Base-by-base conservation (phyloP, 768 basidiomycete species). In the Termitomyces heimii region DNA sequence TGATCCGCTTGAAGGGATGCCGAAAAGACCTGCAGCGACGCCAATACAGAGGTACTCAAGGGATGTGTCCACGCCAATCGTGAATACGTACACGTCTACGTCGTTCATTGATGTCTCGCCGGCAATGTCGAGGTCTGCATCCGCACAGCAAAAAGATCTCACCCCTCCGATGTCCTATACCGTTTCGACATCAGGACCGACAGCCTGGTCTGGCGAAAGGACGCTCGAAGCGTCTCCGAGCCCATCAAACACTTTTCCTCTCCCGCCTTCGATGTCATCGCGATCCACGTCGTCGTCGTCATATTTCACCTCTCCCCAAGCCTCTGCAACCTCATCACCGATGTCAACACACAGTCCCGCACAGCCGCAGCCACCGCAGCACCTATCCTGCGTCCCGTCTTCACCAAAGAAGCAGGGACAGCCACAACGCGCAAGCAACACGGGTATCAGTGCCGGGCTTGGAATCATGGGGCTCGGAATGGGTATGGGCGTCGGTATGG, bases 401-500 rank as follows among this genome's bases (percentile, higher is more conserved):
- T 37, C 49, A 16, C 26, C 49, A 22, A 32, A 48, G 47, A 28
- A 43, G 22, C 42, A 13, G 42, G 42, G 42, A 40, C 39, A 40
- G 39, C 39, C n/a, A 18, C 39, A 53, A 31, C 28, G 59, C 24
- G 46, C 45, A 20, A 54, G 55, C 46, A 52, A 54, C 49, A 16
- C 59, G 16, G 22, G 62, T 12, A 62, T 66, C 6, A 57, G 65
- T 14, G 60, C 63, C 8, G 62, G 64, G 35, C 42, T 67, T 4
- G 62, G 65, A 39, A 67, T 66, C 7, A 63, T 67, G 65, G 67
- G 67, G 48, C 60, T 67, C 43, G 66, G 66, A 22, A 35, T 67
- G 59, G 66, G 66, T 22, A 54, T 66, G 57, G 65, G 65, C 1
- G 53, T 67, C 13, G 65, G 65, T 35, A 56, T 67, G 62, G 63